Evolutionary conservation across 352 stramenopile species (phyloP), one percentile per base, ranked within the genome.

Genomic region (Hyphochytrium catenoides): DNA sequence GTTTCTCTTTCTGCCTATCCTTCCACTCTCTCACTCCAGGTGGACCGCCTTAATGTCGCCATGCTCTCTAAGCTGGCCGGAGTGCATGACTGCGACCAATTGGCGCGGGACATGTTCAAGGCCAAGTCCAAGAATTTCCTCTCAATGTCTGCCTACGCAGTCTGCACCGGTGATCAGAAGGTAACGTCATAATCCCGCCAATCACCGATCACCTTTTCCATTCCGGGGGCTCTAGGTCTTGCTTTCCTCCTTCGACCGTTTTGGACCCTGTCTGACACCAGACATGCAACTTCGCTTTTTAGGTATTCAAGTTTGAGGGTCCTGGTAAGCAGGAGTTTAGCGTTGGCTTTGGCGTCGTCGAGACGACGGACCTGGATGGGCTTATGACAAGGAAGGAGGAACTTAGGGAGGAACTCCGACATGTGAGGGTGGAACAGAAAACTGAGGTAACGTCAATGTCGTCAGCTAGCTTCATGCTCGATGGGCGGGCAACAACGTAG

Each of bases 21-120:
- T n/a, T n/a, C n/a, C n/a, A n/a, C n/a, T n/a, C n/a, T n/a, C n/a
- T n/a, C n/a, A n/a, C n/a, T n/a, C n/a, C n/a, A n/a, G n/a, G n/a
- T n/a, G n/a, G n/a, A n/a, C n/a, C n/a, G n/a, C n/a, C 38, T 60
- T 20, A 49, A 69, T 33, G 51, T 73, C 6, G 41, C 50, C 1
- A 41, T 59, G 0, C 36, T 66, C 3, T 32, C 48, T 4, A 43
- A 62, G 34, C 46, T 62, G 28, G 18, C 36, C n/a, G 41, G 23
- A 9, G 36, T 69, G 5, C 31, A 54, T 32, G 43, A 66, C 32
- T 51, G 61, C 39, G 30, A 69, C 14, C 20, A 42, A 4, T 44
- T 72, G 9, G 54, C 56, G n/a, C 21, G 31, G 21, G 16, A 50
- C n/a, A 58, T 72, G 44, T 74, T 72, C 39, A 51, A 62, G 27